phyloP scores from a whole-genome alignment of 345 rosid genomes.

The Acer campestre region DNA sequence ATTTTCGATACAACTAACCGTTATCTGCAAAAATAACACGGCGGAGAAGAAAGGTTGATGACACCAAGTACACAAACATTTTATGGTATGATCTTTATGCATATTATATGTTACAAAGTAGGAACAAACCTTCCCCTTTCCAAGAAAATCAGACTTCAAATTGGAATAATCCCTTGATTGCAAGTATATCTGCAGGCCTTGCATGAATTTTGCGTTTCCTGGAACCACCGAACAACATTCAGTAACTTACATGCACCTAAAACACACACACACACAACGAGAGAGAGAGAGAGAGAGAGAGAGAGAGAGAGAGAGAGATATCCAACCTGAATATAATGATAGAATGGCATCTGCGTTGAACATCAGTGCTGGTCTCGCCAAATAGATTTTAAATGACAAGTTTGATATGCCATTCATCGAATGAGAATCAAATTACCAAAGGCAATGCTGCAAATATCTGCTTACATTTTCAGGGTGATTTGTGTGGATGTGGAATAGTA shows the following conservation, averaged over 20 bases:
- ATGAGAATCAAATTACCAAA: not conserved
- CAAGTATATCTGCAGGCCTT: slow-evolving; percentile 60
- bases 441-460: not conserved
- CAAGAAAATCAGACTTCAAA: slow-evolving; percentile 74
- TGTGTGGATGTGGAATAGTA: too few relatives aligned
- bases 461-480: slow-evolving; percentile 39
- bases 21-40: slow-evolving; percentile 44
- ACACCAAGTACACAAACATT: not conserved
- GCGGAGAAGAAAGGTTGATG: not conserved
- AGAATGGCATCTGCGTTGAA: slow-evolving; percentile 61
- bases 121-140: slow-evolving; percentile 69
- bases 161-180: slow-evolving; percentile 68
- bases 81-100: not conserved
- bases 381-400: slow-evolving; percentile 55
- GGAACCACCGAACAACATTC: slow-evolving; percentile 29
- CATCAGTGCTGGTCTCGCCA: slow-evolving; percentile 64
- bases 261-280: too few relatives aligned
- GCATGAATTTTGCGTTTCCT: slow-evolving; percentile 64
- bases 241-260: not conserved
- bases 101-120: not conserved
- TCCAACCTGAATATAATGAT: slow-evolving; percentile 60
- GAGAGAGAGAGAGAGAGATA: slow-evolving; percentile 21
- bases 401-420: slow-evolving; percentile 55
- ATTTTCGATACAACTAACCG: slow-evolving; percentile 57
- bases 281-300: too few relatives aligned